Evolutionary conservation across 257 asterid species (phyloP), one percentile per base, ranked within the genome.

Genomic region (Handroanthus guayacan): DNA sequence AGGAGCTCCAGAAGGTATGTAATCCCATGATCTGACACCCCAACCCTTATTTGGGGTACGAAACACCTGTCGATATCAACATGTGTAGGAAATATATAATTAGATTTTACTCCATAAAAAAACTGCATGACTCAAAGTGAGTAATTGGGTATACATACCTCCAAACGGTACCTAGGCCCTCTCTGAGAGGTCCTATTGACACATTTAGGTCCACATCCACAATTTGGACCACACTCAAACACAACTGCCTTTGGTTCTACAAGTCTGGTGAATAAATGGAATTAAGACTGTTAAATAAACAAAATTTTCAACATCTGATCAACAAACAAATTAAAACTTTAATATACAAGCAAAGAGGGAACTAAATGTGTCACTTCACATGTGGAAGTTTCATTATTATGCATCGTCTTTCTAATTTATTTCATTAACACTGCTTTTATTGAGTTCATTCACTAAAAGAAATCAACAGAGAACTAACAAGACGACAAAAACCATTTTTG

Each of bases 11-110:
- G 93, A 85, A 52, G 97, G 97, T 38, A 94, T 94, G 74, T 83
- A 82, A 55, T 94, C 98, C 97, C 97, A 92, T 3, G 96, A 92
- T 69, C 97, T 82, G 16, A 94, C 97, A 44, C 95, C 98, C 98
- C 98, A 92, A 20, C 98, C 98, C 84, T 82, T 94, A 58, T 85
- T 86, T 25, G 94, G 89, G 6, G 97, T 94, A 48, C 97, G 96
- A 54, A 89, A 94, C 2, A 94, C 87, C 98, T 94, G 84, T 67
- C 16, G 70, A 47, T 31, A 47, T 69, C 62, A 73, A 77, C 43
- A 76, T 68, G 67, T 6, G 37, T 31, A 37, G 12, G 65, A 36
- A 39, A 44, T 4, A 44, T 17, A 56, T 69, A 41, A n/a, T 62
- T 34, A 60, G 6, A 64, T 36, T 41, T 20, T 39, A 43, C 18